Conservation (phyloP, 148 eudicot species). For the Fagopyrum esculentum region DNA sequence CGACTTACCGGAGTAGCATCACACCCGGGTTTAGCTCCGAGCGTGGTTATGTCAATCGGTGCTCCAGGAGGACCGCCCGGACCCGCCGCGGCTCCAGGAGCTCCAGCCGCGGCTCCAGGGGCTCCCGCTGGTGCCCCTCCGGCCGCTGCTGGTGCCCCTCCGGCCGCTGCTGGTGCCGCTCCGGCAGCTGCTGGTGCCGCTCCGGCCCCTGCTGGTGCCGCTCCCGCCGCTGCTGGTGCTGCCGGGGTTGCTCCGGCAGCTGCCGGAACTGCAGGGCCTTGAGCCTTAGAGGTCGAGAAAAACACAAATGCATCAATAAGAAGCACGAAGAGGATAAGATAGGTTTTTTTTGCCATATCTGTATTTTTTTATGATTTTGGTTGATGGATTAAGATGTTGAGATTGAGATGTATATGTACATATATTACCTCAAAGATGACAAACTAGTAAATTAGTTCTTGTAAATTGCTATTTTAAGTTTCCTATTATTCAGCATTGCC, state of each 20-base stretch:
- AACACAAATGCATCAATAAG: not conserved
- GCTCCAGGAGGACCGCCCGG: not conserved
- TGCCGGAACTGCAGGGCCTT: not conserved
- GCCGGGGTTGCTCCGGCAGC: not conserved
- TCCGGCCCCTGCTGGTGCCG: not conserved
- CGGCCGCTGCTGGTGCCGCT: not conserved
- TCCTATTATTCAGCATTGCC: not conserved
- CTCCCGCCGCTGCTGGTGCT: not conserved
- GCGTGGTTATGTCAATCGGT: constrained; percentile 31
- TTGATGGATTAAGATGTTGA: not conserved
- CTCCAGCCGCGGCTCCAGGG: not conserved
- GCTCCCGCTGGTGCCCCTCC: not conserved
- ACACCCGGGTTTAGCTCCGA: constrained; percentile 22
- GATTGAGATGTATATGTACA: not conserved
- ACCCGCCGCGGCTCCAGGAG: not conserved
- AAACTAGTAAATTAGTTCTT: not conserved
- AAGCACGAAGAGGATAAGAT: not conserved
- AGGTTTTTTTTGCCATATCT: not conserved
- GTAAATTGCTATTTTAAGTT: not conserved
- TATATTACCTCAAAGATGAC: not conserved
- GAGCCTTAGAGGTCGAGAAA: not conserved
- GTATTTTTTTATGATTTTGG: not conserved
- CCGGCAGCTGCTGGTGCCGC: not conserved
- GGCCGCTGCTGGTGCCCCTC: not conserved
- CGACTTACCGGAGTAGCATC: not conserved